Evolutionary conservation across 2,329 filamentous ascomycete species (phyloP).

Genomic region (Fusarium musae): DNA sequence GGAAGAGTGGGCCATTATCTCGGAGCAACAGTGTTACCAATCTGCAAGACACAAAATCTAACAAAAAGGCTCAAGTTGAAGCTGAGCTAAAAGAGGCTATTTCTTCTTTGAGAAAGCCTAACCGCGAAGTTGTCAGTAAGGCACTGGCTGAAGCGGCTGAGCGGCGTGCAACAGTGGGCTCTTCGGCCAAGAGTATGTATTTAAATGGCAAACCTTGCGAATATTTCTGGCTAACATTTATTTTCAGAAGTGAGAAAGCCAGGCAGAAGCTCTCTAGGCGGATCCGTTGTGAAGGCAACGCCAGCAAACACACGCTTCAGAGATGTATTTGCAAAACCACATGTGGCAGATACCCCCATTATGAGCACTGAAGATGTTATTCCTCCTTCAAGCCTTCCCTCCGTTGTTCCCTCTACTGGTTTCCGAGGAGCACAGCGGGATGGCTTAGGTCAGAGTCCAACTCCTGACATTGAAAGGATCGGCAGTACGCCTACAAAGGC

Average conservation of each 20-base stretch:
- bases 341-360: constrained; percentile 33
- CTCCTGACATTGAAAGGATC: constrained; percentile 46
- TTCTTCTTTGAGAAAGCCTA: constrained; percentile 77
- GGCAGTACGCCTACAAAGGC: constrained; percentile 47
- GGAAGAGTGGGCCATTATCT: constrained; percentile 53
- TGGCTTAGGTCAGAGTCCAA: constrained; percentile 45
- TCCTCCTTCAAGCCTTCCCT: constrained; percentile 53
- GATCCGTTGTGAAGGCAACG: constrained; percentile 66
- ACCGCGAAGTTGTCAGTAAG: constrained; percentile 75
- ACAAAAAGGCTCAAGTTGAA: constrained; percentile 74
- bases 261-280: constrained; percentile 50
- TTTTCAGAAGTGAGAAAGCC: constrained; percentile 64
- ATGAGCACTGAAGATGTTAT: constrained; percentile 47
- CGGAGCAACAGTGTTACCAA: constrained; percentile 61
- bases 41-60: constrained; percentile 66
- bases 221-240: constrained; percentile 44
- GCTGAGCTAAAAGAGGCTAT: constrained; percentile 80
- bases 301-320: constrained; percentile 66
- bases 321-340: constrained; percentile 56
- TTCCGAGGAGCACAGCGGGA: constrained; percentile 48
- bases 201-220: background rate
- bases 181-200: constrained; percentile 61
- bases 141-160: constrained; percentile 75
- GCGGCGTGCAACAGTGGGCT: constrained; percentile 62
- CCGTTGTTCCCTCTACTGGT: constrained; percentile 56